These are phyloP conservation scores for Otatea glauca DNA, from an alignment of 176 grass and related monocot genomes.

Conservation along the genomic window DNA sequence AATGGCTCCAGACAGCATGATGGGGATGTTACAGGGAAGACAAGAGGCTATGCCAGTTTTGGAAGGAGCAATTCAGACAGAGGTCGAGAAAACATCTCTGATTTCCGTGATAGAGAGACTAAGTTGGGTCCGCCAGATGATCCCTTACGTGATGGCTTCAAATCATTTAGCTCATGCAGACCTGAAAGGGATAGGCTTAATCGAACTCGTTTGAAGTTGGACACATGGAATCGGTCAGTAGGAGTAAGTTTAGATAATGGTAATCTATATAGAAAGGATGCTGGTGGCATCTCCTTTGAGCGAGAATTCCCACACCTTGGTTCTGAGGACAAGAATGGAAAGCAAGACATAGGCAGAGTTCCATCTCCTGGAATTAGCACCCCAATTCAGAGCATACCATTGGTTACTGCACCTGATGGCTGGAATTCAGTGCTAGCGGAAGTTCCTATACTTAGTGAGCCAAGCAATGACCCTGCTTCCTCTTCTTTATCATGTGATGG, in stretches of 20 bases:
- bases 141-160: conserved; percentile 47
- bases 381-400: conserved; percentile 63
- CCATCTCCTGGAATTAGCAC: conserved; percentile 70
- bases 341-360: conserved; percentile 51
- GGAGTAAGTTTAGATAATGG: conserved; percentile 51
- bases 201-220: conserved; percentile 48
- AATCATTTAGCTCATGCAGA: conserved; percentile 63
- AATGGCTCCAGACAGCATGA: conserved; percentile 50
- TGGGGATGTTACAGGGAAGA: conserved; percentile 50
- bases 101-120: conserved; percentile 53
- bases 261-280: conserved; percentile 49
- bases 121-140: conserved; percentile 54
- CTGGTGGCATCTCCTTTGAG: conserved; percentile 56
- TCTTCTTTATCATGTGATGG: conserved; percentile 34
- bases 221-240: conserved; percentile 33
- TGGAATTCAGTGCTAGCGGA: conserved; percentile 73
- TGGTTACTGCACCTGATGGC: conserved; percentile 39
- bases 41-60: conserved; percentile 69
- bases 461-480: conserved; percentile 40
- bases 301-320: conserved; percentile 74
- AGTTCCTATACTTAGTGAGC: conserved; percentile 53
- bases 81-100: conserved; percentile 52
- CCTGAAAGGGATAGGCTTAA: conserved; percentile 61
- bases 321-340: conserved; percentile 61
- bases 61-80: conserved; percentile 62